Conservation (phyloP, 2,329 filamentous ascomycete genomes). For the Biscogniauxia sp. region DNA sequence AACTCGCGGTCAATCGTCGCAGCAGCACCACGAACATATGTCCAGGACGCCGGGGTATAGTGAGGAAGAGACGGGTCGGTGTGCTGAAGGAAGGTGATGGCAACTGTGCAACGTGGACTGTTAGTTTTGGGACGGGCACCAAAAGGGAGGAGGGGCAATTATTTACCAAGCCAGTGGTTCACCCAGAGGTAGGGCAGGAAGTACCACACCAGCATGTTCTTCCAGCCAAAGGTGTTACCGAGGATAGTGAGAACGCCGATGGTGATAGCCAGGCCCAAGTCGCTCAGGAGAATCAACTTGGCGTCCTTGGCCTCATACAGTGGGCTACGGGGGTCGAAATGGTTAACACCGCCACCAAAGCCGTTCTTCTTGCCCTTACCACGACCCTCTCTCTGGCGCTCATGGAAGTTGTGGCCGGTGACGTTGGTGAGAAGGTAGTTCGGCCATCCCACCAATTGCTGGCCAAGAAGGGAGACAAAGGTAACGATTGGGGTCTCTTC, state of each 20-base stretch:
- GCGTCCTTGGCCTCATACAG: slow-evolving; percentile 91
- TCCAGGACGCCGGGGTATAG: slow-evolving; percentile 85
- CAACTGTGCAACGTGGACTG: slow-evolving; percentile 58
- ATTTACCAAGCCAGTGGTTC: slow-evolving; percentile 97
- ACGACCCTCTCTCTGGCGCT: slow-evolving; percentile 87
- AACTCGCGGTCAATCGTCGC: slow-evolving; percentile 97
- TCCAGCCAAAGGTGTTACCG: slow-evolving; percentile 75
- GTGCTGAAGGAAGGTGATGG: slow-evolving; percentile 97
- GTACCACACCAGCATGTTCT: slow-evolving; percentile 93
- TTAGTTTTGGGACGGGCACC: slow-evolving; percentile 25
- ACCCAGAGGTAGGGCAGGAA: slow-evolving; percentile 94
- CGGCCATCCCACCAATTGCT: slow-evolving; percentile 93
- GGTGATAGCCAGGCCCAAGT: slow-evolving; percentile 72
- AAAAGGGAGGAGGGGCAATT: slow-evolving; percentile 1
- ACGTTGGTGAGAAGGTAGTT: slow-evolving; percentile 89
- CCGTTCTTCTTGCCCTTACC: slow-evolving; percentile 92
- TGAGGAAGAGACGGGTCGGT: slow-evolving; percentile 92
- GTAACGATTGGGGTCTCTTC: slow-evolving; percentile 94
- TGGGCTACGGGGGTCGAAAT: slow-evolving; percentile 86
- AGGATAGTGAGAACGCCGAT: slow-evolving; percentile 63
- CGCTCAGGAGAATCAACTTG: slow-evolving; percentile 80
- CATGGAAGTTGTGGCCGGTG: slow-evolving; percentile 94
- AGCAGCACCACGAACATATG: slow-evolving; percentile 87
- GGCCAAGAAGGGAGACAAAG: slow-evolving; percentile 67
- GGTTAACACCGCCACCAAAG: slow-evolving; percentile 77